Percentiles rank a stretch among this genome's conserved stretches.
phyloP scores from a whole-genome alignment of 164 flowering plant species.

The Euptelea pleiosperma region DNA sequence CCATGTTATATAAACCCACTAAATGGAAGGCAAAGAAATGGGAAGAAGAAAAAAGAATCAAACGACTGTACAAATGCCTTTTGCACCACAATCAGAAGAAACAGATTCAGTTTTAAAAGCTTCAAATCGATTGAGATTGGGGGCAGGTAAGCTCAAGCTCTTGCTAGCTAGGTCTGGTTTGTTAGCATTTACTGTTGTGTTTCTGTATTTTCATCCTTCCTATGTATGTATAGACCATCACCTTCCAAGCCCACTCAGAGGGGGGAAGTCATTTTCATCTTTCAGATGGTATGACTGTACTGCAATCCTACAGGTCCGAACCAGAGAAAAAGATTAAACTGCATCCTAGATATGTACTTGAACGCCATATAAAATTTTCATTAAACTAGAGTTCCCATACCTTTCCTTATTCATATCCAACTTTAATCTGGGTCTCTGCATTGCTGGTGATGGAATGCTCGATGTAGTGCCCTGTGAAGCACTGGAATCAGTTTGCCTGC shows the following conservation, averaged over 20 bases:
- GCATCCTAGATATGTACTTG: neutral
- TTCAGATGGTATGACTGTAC: slow-evolving; percentile 43
- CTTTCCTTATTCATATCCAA: slow-evolving; percentile 31
- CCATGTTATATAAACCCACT: slow-evolving; percentile 4
- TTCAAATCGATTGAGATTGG: too few relatives aligned
- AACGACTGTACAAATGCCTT: slow-evolving; percentile 19
- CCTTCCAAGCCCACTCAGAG: slow-evolving; percentile 27
- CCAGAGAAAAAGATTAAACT: slow-evolving; percentile 11
- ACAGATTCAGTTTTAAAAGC: too few relatives aligned
- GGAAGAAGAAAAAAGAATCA: neutral
- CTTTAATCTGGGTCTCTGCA: slow-evolving; percentile 18
- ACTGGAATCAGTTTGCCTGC: slow-evolving; percentile 15
- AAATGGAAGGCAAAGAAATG: too few relatives aligned
- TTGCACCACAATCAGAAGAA: neutral
- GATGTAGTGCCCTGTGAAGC: neutral
- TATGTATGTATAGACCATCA: slow-evolving; percentile 4
- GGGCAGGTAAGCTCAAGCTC: slow-evolving; percentile 4
- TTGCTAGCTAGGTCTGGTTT: slow-evolving; percentile 9
- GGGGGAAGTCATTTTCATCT: slow-evolving; percentile 68
- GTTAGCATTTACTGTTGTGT: slow-evolving; percentile 24
- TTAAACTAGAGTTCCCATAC: slow-evolving; percentile 20
- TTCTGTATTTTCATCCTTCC: neutral
- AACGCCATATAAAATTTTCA: neutral
- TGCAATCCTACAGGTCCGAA: slow-evolving; percentile 37
- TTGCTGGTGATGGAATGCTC: neutral